Base-by-base conservation (phyloP, 129 eudicot genomes). In the Flaveria robusta region DNA sequence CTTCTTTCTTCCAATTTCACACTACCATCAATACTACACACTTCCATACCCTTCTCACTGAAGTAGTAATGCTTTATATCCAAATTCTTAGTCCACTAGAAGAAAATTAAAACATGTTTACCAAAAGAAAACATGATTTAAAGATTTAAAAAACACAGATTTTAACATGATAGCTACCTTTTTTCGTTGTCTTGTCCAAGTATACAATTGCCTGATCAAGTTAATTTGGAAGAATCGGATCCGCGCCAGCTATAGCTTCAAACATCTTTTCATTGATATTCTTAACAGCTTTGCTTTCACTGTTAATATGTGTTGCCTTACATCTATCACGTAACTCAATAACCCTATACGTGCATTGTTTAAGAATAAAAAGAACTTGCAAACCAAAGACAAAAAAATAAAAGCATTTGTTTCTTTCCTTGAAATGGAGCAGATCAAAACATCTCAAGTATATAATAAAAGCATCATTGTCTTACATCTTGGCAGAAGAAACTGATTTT, bases 201-300 rank as follows among this genome's bases (percentile, higher is more conserved):
- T 93, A 97, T 68, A 93, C 84, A 96, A 93, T 90, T 64, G 87
- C 97, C 74, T 93, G 97, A 72, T 93, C 98, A 67, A 93, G 88
- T 77, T 93, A 97, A 66, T 82, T 72, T 79, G 90, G 98, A 74
- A 93, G 98, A 49, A 89, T 90, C 56, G 98, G 98, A 86, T 93
- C 98, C 98, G 90, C 88, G 54, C 98, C 98, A 79, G 88, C 56
- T 56, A 93, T 79, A 70, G 98, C 98, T 82, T 90, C 97, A 55
- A 91, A 86, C 72, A 93, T 87, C 74, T 88, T 90, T 78, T 93
- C 98, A 79, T 93, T 93, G 60, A 93, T 74, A 87, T 90, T 88
- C 63, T 65, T 90, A 67, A 90, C 92, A 73, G 97, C 96, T 87
- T 85, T 90, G 43, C 39, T 85, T 23, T 90, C 98, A 79, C 96